A percentile compares a stretch with the other conserved stretches of the same genome.
Evolutionary conservation across 257 asterid genomes (phyloP).

Genomic region (Capsicum rhomboideum): DNA sequence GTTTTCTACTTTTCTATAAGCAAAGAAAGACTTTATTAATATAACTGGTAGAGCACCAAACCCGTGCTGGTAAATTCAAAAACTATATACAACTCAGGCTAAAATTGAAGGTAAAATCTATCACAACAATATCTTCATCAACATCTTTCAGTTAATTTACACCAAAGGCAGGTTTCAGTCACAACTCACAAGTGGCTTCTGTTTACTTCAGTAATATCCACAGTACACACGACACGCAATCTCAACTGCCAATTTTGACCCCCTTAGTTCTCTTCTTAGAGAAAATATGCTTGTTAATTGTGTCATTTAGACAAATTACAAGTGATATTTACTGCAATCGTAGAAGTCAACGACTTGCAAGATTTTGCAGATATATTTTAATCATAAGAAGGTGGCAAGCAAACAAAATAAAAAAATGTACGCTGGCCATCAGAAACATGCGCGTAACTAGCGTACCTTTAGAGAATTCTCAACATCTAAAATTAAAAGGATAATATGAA

Average conservation of each 20-base stretch:
- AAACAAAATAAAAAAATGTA: no score
- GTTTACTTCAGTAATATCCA: not conserved
- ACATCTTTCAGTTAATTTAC: not conserved
- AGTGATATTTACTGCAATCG: not conserved
- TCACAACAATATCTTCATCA: not conserved
- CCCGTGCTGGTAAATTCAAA: not conserved
- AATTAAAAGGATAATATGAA: not conserved
- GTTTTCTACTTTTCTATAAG: not conserved
- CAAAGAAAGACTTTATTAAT: not conserved
- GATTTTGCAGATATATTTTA: no score
- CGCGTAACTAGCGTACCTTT: no score
- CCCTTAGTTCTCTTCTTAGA: not conserved
- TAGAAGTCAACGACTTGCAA: no score
- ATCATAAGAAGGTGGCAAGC: no score
- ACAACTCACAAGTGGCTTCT: not conserved
- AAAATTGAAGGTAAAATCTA: not conserved
- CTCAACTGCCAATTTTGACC: not conserved
- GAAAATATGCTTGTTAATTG: not conserved
- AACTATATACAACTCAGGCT: not conserved
- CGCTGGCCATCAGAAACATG: no score
- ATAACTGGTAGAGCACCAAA: not conserved
- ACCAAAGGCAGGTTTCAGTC: not conserved
- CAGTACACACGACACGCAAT: not conserved
- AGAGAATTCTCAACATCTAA: no score
- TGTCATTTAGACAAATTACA: not conserved